A percentile compares a stretch with the other conserved stretches of the same genome.
Conservation (phyloP, 371 early-diverging fungal species). For the Sporodiniella umbellata region DNA sequence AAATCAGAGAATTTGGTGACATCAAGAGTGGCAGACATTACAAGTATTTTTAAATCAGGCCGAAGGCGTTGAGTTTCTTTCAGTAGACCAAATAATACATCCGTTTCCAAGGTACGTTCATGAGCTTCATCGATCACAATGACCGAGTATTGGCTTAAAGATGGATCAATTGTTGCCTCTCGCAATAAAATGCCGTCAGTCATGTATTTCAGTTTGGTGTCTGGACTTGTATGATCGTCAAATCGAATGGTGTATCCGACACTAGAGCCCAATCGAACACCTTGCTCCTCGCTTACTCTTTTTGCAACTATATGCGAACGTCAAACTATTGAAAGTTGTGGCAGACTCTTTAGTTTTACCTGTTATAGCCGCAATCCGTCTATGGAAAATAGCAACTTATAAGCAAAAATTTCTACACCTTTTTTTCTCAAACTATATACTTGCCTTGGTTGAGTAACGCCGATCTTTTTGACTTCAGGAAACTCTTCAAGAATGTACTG, state of each 20-base stretch:
- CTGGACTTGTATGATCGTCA: constrained; percentile 56
- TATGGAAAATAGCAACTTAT: constrained; percentile 4
- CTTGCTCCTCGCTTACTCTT: constrained; percentile 77
- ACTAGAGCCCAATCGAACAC: constrained; percentile 49
- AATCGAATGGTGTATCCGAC: constrained; percentile 92
- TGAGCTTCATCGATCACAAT: constrained; percentile 95
- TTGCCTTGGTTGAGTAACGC: constrained; percentile 76
- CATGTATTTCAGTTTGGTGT: constrained; percentile 81
- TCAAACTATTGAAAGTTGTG: no score
- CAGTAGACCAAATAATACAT: constrained; percentile 86
- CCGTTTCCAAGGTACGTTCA: constrained; percentile 92
- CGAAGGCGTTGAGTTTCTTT: constrained; percentile 37
- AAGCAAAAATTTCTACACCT: neutral
- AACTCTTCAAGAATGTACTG: constrained; percentile 77
- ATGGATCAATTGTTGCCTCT: constrained; percentile 67
- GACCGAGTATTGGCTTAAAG: constrained; percentile 61
- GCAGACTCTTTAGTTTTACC: constrained; percentile 16
- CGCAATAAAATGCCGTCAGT: constrained; percentile 93
- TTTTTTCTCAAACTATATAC: neutral
- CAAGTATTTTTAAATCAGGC: constrained; percentile 64
- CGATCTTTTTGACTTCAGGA: constrained; percentile 54
- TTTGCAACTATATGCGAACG: constrained; percentile 83
- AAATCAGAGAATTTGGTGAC: constrained; percentile 71
- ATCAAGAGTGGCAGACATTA: constrained; percentile 86
- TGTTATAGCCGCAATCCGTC: constrained; percentile 90